phyloP scores from a whole-genome alignment of 805 yeast genomes.

The Cyberlindnera euphorbiiphila region DNA sequence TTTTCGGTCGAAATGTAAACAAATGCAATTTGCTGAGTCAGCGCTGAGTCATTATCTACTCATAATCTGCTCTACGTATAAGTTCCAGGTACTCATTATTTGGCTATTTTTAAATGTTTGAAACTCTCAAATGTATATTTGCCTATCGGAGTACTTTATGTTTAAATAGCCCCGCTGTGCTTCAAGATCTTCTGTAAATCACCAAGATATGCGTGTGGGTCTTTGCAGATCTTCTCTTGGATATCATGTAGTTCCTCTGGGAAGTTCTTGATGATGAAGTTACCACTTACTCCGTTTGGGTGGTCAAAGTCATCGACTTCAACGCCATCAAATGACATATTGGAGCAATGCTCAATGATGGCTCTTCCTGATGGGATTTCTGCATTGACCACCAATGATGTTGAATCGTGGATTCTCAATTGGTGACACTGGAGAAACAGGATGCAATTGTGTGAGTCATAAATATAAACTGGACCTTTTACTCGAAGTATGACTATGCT shows the following conservation, averaged over 20 bases:
- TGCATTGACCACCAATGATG: slow-evolving; percentile 8
- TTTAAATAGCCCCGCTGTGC: too few relatives aligned
- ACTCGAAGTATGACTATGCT: slow-evolving; percentile 14
- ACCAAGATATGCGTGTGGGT: not conserved
- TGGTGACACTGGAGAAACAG: slow-evolving; percentile 23
- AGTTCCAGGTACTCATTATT: too few relatives aligned
- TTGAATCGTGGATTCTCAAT: slow-evolving; percentile 21
- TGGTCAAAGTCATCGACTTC: slow-evolving; percentile 23
- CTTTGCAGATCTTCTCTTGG: not conserved
- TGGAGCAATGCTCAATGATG: slow-evolving; percentile 21
- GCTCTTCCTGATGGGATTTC: slow-evolving; percentile 11
- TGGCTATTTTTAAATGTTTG: too few relatives aligned
- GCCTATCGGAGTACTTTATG: too few relatives aligned
- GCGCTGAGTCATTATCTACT: too few relatives aligned
- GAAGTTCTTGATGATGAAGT: slow-evolving; percentile 1
- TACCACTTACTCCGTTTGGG: slow-evolving; percentile 24
- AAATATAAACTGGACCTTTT: slow-evolving; percentile 20
- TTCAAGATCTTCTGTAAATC: not conserved
- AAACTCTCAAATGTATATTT: not conserved
- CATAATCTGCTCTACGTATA: too few relatives aligned
- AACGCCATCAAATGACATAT: slow-evolving; percentile 14
- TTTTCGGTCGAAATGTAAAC: slow-evolving; percentile 13
- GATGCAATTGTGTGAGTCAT: slow-evolving; percentile 8
- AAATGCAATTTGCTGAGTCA: slow-evolving; percentile 8
- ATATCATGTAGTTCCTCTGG: not conserved